These are phyloP conservation scores for Scedosporium minutisporum DNA, from an alignment of 2,329 filamentous ascomycete genomes.

Conservation along the genomic window DNA sequence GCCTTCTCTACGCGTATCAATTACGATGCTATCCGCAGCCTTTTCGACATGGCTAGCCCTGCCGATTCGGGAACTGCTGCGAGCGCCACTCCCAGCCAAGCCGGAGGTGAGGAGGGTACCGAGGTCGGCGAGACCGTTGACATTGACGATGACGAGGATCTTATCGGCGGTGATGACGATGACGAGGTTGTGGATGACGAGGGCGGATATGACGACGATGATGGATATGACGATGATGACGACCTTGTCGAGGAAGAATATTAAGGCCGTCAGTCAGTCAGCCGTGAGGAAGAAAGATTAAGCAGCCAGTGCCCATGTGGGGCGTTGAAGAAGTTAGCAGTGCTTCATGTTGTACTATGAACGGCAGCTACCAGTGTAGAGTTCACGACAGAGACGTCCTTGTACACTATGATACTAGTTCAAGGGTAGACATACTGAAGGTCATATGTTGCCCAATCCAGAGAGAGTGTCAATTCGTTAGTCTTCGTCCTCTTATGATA, in stretches of 20 bases:
- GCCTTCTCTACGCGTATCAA: conserved; percentile 68
- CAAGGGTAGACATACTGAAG: too few relatives aligned
- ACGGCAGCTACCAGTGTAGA: neutral
- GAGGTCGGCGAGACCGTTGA: conserved; percentile 23
- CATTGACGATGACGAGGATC: conserved; percentile 27
- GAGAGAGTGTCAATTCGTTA: neutral
- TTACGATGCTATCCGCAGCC: conserved; percentile 51
- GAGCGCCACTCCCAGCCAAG: conserved; percentile 33
- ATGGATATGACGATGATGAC: conserved; percentile 9
- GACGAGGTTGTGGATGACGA: conserved; percentile 24
- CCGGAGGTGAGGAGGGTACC: conserved; percentile 16
- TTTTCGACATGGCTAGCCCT: conserved; percentile 37
- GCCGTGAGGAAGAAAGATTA: neutral
- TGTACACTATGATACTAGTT: neutral
- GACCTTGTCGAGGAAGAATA: neutral
- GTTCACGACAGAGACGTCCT: neutral
- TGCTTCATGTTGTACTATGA: neutral
- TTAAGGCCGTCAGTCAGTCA: neutral
- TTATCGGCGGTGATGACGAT: conserved; percentile 24
- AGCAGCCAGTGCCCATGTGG: neutral
- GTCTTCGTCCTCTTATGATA: too few relatives aligned
- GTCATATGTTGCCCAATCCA: too few relatives aligned
- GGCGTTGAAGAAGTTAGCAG: neutral
- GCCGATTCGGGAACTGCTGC: conserved; percentile 22
- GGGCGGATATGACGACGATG: conserved; percentile 26